Percentiles rank a stretch among this genome's conserved stretches.
These are phyloP conservation scores for Tylopilus felleus DNA, from an alignment of 768 basidiomycete genomes.

Conservation along the genomic window DNA sequence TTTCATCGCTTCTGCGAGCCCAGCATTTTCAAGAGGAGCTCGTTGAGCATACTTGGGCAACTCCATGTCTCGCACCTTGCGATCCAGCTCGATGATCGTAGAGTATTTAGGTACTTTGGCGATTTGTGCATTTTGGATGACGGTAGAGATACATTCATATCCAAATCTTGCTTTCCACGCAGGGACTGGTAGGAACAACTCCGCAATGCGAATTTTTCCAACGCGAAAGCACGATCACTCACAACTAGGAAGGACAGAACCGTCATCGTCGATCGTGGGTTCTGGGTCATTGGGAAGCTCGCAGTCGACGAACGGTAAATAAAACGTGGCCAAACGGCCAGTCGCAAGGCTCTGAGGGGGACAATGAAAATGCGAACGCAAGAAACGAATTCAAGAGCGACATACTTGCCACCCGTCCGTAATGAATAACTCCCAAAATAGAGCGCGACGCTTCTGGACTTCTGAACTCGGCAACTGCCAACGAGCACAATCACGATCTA, in stretches of 20 bases:
- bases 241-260: conserved; percentile 58
- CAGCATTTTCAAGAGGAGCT: conserved; percentile 44
- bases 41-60: conserved; percentile 60
- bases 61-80: conserved; percentile 65
- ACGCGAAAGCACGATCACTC: conserved; percentile 24
- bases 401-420: conserved; percentile 73
- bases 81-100: conserved; percentile 59
- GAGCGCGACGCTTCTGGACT: conserved; percentile 65
- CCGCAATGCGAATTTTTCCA: neutral
- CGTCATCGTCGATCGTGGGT: conserved; percentile 56
- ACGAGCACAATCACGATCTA: conserved; percentile 70
- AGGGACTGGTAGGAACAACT: conserved; percentile 42
- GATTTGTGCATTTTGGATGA: conserved; percentile 64
- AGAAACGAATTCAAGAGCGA: neutral
- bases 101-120: conserved; percentile 62
- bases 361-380: neutral
- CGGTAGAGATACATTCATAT: conserved; percentile 60
- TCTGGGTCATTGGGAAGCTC: conserved; percentile 63
- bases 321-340: conserved; percentile 65
- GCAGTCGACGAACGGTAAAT: conserved; percentile 69
- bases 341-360: conserved; percentile 58
- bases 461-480: conserved; percentile 61
- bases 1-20: conserved; percentile 62
- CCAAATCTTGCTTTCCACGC: conserved; percentile 72
- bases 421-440: conserved; percentile 75